Percentiles rank a stretch among this genome's conserved stretches.
phyloP scores from a whole-genome alignment of 805 yeast genomes.

The Lipomyces mesembrius region DNA sequence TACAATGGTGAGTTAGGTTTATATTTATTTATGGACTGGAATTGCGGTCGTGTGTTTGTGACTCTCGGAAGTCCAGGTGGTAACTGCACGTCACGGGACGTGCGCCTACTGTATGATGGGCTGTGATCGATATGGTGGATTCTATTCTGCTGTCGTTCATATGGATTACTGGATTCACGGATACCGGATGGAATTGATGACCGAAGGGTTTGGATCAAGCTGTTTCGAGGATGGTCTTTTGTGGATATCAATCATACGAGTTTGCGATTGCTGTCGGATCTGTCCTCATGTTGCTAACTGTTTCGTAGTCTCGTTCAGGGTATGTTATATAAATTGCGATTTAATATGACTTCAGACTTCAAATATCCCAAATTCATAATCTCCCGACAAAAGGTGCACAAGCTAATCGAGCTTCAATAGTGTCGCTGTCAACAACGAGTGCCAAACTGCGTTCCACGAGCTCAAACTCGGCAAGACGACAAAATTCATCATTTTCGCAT shows the following conservation, averaged over 20 bases:
- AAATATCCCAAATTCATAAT: background rate
- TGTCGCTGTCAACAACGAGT: slow-evolving; percentile 87
- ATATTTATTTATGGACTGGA: background rate
- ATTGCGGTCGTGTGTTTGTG: background rate
- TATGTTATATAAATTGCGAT: slow-evolving; percentile 10
- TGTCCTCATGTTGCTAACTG: background rate
- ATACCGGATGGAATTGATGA: background rate
- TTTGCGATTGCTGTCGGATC: background rate
- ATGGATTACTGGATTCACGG: background rate
- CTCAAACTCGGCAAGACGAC: slow-evolving; percentile 84
- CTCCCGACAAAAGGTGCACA: background rate
- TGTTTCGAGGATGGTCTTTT: slow-evolving; percentile 1
- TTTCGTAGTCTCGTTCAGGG: slow-evolving; percentile 39
- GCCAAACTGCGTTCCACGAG: slow-evolving; percentile 91
- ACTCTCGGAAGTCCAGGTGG: background rate
- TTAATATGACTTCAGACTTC: background rate
- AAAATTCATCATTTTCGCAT: slow-evolving; percentile 79
- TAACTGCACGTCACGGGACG: background rate
- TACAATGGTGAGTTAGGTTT: background rate
- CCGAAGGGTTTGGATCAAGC: background rate
- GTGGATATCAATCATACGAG: no score
- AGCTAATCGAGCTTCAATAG: slow-evolving; percentile 45
- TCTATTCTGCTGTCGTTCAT: background rate
- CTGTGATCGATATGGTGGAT: background rate
- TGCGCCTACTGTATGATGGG: background rate